Base-by-base conservation (phyloP, 805 yeast genomes). In the Teunomyces kruisii region DNA sequence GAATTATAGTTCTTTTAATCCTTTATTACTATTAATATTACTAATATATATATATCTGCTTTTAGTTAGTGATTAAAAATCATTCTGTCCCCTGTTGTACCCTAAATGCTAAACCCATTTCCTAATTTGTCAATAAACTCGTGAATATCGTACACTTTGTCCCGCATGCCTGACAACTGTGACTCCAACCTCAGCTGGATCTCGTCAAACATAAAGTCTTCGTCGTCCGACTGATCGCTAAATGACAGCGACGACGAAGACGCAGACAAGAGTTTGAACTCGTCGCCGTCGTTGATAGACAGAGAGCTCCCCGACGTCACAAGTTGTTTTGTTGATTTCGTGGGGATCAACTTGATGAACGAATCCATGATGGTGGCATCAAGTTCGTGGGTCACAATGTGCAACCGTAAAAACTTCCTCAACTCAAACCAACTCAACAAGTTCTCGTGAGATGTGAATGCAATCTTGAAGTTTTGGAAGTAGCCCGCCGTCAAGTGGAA, bases 131-230 rank as follows among this genome's bases (percentile, higher is more conserved):
- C 32, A n/a, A 63, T 43, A 44, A 66, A 61, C 40, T 49, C 52
- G 27, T 45, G 46, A 15, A 63, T 38, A 44, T 64, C 64, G 45
- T 61, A 65, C 28, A 59, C 51, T 46, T 59, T 56, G 37, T 56
- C 57, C 31, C 51, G 45, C 27, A 52, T 54, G 4, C 60, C 65
- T n/a, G 53, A 38, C 14, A 57, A 54, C 42, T 59, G 63, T 22
- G 54, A 47, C 42, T 56, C 62, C 37, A 61, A 42, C 14, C 48
- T 52, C 39, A 49, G 51, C 46, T 53, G 62, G 13, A 55, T 49
- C 28, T 48, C 57, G 24, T 59, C 67, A 44, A 62, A 64, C 24
- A 59, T 48, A 24, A 49, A 57, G 30, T 53, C 52, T 28, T 62
- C 65, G 32, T 58, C 62, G 38, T 58, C 58, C 28, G 43, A 27